These are phyloP conservation scores for Botrytis tulipae DNA, from an alignment of 2,329 filamentous ascomycete species.

Conservation along the genomic window DNA sequence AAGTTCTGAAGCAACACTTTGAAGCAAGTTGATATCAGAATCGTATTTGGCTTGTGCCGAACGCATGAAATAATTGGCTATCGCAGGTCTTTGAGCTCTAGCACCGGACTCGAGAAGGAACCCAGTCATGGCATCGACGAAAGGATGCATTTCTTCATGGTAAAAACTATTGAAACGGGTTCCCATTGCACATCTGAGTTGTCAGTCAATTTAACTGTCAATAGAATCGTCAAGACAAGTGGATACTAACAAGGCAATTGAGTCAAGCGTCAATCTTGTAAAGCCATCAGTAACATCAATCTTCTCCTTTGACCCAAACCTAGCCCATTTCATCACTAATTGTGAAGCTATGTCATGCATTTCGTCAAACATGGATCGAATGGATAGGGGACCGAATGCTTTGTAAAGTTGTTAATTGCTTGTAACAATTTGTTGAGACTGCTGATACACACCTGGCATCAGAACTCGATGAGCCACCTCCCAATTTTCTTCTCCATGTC, in stretches of 20 bases:
- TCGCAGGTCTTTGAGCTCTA: conserved; percentile 47
- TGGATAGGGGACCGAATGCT: conserved; percentile 67
- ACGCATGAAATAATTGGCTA: conserved; percentile 50
- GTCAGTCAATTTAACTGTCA: neutral
- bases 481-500: conserved; percentile 58
- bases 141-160: conserved; percentile 65
- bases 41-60: conserved; percentile 47
- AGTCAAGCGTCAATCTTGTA: conserved; percentile 69
- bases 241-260: conserved; percentile 47
- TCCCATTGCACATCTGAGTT: conserved; percentile 58
- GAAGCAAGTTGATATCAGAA: conserved; percentile 50
- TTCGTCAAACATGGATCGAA: conserved; percentile 66
- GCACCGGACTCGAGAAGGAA: conserved; percentile 59
- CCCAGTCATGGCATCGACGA: conserved; percentile 64
- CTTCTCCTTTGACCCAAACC: conserved; percentile 55
- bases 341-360: conserved; percentile 68
- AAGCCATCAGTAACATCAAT: conserved; percentile 68
- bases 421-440: neutral
- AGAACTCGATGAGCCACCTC: conserved; percentile 64
- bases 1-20: conserved; percentile 46
- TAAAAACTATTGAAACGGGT: conserved; percentile 81
- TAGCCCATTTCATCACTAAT: conserved; percentile 65
- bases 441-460: conserved; percentile 46
- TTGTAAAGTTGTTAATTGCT: neutral
- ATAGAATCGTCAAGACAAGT: neutral